These are phyloP conservation scores for Penicillium parvum DNA, from an alignment of 495 filamentous ascomycete genomes.

Conservation along the genomic window DNA sequence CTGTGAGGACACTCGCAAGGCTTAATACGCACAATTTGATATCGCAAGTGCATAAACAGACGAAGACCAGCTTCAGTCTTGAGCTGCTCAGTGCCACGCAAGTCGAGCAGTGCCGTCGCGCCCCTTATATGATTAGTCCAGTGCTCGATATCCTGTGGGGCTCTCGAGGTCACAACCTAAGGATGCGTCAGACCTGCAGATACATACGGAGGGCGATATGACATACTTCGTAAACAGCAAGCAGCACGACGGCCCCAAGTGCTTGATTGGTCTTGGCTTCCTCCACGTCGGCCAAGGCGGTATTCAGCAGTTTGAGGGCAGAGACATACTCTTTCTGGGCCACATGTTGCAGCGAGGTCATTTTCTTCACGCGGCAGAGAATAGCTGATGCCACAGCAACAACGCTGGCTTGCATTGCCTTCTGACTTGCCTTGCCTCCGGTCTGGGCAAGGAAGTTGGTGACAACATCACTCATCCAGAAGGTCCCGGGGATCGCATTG, in stretches of 20 bases:
- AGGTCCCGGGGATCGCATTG: constrained; percentile 34
- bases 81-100: constrained; percentile 55
- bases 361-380: constrained; percentile 39
- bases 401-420: constrained; percentile 43
- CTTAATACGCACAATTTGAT: constrained; percentile 35
- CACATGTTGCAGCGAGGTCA: constrained; percentile 28
- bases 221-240: constrained; percentile 48
- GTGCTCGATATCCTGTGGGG: constrained; percentile 41
- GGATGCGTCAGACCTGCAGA: constrained; percentile 13
- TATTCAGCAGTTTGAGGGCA: constrained; percentile 46
- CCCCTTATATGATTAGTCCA: constrained; percentile 60
- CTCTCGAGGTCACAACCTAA: constrained; percentile 47
- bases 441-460: constrained; percentile 21
- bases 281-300: constrained; percentile 47
- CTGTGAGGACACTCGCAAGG: not conserved
- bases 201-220: no score
- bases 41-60: constrained; percentile 55
- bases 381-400: constrained; percentile 49
- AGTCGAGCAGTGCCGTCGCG: constrained; percentile 50
- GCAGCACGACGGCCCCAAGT: constrained; percentile 56
- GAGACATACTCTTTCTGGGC: constrained; percentile 46
- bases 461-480: constrained; percentile 28
- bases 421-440: constrained; percentile 18
- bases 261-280: constrained; percentile 59
- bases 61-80: constrained; percentile 48